Evolutionary conservation across 768 basidiomycete species (phyloP), one percentile per base, ranked within the genome.

Genomic region (Agrocybe pediades): DNA sequence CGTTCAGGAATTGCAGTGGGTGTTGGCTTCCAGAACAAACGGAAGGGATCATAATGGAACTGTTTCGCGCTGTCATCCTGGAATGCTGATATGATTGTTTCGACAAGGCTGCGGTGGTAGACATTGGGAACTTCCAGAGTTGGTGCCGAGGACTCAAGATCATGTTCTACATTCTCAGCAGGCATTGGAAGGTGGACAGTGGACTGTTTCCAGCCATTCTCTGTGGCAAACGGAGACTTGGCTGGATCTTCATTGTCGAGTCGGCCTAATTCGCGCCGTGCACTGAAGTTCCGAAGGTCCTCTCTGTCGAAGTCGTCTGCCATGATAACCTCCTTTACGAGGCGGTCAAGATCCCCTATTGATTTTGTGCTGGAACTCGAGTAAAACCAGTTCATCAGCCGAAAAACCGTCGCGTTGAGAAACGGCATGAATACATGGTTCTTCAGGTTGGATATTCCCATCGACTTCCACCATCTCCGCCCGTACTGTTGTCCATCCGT

Each of bases 301-400:
- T 11, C 36, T 16, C 3, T 25, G 15, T 56, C 27, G 40, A 61
- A 66, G 26, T 65, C 62, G n/a, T 54, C 40, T 2, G 43, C 36
- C 2, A 61, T 54, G 8, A 69, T 41, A 1, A 71, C 64, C 13
- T 68, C 54, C 4, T 65, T 47, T 3, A 68, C 63, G 2, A 71
- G 65, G 0, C 29, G 5, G 23, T 65, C 44, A 0, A 69, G 51
- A 21, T 65, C 60, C 0, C 26, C 54, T 7, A 53, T 40, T 2
- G 65, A 67, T 48, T 66, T 65, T 2, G 33, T 20, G 13, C 44
- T 63, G 0, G 67, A 65, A 1, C 66, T 62, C 1, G 53, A 56
- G 41, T 71, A 72, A 6, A 63, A 61, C 73, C 73, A 74, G n/a
- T 59, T 26, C 59, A 70, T 58, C 11, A 70, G 67, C 0, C 62